These are phyloP conservation scores for Epichloe hybrida DNA, from an alignment of 2,329 filamentous ascomycete species.

Conservation along the genomic window DNA sequence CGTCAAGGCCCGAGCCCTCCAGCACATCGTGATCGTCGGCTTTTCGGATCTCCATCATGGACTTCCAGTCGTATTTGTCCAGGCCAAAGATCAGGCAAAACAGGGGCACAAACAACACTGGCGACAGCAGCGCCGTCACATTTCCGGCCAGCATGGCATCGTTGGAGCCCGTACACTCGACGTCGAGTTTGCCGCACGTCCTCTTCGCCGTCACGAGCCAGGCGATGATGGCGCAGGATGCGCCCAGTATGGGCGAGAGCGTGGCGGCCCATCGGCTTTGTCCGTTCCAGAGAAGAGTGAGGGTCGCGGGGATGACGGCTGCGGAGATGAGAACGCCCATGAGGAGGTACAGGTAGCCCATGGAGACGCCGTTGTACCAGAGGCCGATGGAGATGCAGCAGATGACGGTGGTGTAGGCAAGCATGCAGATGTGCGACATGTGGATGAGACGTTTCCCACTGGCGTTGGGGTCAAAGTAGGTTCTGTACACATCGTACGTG, in stretches of 20 bases:
- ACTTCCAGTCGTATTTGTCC: conserved; percentile 75
- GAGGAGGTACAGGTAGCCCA: conserved; percentile 80
- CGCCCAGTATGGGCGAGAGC: conserved; percentile 52
- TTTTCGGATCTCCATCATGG: conserved; percentile 66
- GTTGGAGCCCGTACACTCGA: conserved; percentile 67
- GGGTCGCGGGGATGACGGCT: conserved; percentile 68
- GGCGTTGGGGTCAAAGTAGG: conserved; percentile 68
- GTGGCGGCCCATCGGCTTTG: conserved; percentile 64
- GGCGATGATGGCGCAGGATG: conserved; percentile 51
- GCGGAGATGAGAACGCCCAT: conserved; percentile 88
- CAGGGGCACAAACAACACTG: conserved; percentile 55
- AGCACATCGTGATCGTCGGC: conserved; percentile 67
- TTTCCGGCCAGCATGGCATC: conserved; percentile 82
- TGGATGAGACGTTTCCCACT: conserved; percentile 65
- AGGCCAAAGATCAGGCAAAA: conserved; percentile 47
- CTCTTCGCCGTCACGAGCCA: conserved; percentile 65
- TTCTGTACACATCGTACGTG: conserved; percentile 81
- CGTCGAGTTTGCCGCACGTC: conserved; percentile 53
- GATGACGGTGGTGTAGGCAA: conserved; percentile 60
- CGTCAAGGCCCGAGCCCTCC: conserved; percentile 38
- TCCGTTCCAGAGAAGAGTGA: conserved; percentile 68
- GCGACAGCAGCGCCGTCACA: conserved; percentile 67
- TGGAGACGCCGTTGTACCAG: conserved; percentile 60
- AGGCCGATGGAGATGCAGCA: conserved; percentile 66
- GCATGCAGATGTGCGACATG: conserved; percentile 62